These are phyloP conservation scores for Rhypophila decipiens DNA, from an alignment of 495 filamentous ascomycete genomes.

Conservation along the genomic window DNA sequence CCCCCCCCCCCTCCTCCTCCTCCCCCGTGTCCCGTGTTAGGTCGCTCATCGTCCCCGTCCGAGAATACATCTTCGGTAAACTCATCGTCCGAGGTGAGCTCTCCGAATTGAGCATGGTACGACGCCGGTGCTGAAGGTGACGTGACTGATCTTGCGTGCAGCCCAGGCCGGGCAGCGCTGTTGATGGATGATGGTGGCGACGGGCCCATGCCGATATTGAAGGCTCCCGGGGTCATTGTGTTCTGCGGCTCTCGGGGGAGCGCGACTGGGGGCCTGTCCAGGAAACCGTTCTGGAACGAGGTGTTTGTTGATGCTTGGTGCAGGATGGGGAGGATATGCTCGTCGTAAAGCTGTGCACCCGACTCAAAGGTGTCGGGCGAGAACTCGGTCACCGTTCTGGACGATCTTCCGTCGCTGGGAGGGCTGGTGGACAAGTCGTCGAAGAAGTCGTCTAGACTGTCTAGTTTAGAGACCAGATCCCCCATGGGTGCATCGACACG, in stretches of 20 bases:
- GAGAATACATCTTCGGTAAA: constrained; percentile 47
- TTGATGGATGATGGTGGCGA: not conserved
- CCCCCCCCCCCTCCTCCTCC: constrained; percentile 35
- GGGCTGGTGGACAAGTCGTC: constrained; percentile 53
- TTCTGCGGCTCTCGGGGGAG: constrained; percentile 40
- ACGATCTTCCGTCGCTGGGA: constrained; percentile 48
- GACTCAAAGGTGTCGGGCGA: constrained; percentile 60
- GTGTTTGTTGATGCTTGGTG: constrained; percentile 60
- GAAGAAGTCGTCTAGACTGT: constrained; percentile 94
- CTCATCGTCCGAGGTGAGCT: constrained; percentile 50
- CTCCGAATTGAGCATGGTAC: constrained; percentile 46
- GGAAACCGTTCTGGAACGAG: constrained; percentile 85
- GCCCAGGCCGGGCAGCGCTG: constrained; percentile 35
- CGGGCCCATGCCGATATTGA: constrained; percentile 32
- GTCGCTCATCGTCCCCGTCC: constrained; percentile 45
- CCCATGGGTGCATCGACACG: constrained; percentile 64
- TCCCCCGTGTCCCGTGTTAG: constrained; percentile 21
- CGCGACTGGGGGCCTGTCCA: constrained; percentile 55
- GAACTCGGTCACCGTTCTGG: constrained; percentile 59
- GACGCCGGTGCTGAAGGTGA: constrained; percentile 57
- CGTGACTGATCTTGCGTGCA: constrained; percentile 69
- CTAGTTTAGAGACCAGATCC: constrained; percentile 82
- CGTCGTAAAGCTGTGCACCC: constrained; percentile 84
- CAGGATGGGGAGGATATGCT: constrained; percentile 85
- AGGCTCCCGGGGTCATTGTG: constrained; percentile 58